Evolutionary conservation across 2,329 filamentous ascomycete species (phyloP).

Genomic region (Metarhizium rileyi): DNA sequence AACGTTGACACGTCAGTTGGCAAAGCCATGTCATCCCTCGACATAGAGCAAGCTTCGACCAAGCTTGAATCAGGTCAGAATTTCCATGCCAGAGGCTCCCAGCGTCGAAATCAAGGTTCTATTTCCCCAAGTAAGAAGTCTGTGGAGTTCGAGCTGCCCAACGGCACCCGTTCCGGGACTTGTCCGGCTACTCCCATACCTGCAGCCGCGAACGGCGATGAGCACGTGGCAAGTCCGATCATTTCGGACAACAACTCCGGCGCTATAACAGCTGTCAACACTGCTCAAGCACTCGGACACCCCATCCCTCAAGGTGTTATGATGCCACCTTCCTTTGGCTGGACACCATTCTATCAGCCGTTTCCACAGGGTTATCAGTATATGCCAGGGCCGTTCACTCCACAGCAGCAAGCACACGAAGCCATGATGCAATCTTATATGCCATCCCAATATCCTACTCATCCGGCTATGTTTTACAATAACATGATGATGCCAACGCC

Average conservation of each 20-base stretch:
- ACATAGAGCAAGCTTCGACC: background rate
- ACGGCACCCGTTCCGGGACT: background rate
- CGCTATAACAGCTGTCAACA: background rate
- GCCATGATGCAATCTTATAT: background rate
- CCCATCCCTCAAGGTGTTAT: background rate
- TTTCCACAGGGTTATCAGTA: background rate
- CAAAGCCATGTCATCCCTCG: slow-evolving; percentile 1
- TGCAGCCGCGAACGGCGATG: background rate
- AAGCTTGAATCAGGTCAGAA: background rate
- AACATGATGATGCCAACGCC: background rate
- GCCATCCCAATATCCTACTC: background rate
- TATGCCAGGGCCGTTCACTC: background rate
- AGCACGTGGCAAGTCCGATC: background rate
- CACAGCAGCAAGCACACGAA: background rate
- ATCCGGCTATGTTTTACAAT: background rate
- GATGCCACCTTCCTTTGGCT: background rate
- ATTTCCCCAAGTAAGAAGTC: slow-evolving; percentile 5
- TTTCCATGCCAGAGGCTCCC: background rate
- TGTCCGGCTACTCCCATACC: background rate
- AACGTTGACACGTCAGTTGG: slow-evolving; percentile 2
- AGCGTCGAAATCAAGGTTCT: background rate
- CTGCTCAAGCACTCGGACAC: background rate
- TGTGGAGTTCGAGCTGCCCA: slow-evolving; percentile 8
- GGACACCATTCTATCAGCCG: background rate
- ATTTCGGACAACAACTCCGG: background rate